Base-by-base conservation (phyloP, 345 rosid genomes). In the Eucalyptus tenuipes region DNA sequence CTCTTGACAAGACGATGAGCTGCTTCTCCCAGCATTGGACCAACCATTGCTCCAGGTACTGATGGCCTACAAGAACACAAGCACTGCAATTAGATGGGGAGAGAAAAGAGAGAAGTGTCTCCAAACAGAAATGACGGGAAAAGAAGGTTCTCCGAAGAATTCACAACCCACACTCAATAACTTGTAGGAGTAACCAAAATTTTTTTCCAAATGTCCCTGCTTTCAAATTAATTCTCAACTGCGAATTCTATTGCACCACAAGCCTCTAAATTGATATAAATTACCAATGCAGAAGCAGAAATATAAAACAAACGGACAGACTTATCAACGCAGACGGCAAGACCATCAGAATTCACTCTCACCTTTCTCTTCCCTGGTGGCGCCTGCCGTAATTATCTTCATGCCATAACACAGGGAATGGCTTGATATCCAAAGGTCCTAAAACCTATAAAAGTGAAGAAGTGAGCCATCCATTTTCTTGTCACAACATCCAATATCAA, bases 1-100 rank as follows among this genome's bases (percentile, higher is more conserved):
- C 93, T 98, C 94, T 93, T 98, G 89, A 98, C 95, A 86, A 98
- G 99, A 88, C 99, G 99, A 91, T 97, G 99, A 89, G 99, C 99
- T 87, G 99, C 99, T 91, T 96, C 99, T 90, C 99, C 99, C 90
- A 98, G 92, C 52, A 90, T 24, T 80, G 92, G 94, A 44, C 99
- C 99, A 13, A 93, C 93, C 31, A 97, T 93, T 68, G 96, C 99
- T 88, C 99, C 97, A 85, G 96, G 96, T 87, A 97, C 94, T 87
- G 91, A 97, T 17, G 95, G 94, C 95, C 99, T 97, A 93, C 85
- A 91, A 85, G 89, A 92, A 44, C 13, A 82, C 31, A 88, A 20
- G 86, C 71, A 55, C 27, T 29, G 42, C 86, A 88, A 45, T 45
- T 44, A 80, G 37, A 80, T 42, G 84, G 84, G 47, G 27, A 22